Evolutionary conservation across 768 basidiomycete genomes (phyloP), one percentile per base, ranked within the genome.

Genomic region (Vararia minispora): DNA sequence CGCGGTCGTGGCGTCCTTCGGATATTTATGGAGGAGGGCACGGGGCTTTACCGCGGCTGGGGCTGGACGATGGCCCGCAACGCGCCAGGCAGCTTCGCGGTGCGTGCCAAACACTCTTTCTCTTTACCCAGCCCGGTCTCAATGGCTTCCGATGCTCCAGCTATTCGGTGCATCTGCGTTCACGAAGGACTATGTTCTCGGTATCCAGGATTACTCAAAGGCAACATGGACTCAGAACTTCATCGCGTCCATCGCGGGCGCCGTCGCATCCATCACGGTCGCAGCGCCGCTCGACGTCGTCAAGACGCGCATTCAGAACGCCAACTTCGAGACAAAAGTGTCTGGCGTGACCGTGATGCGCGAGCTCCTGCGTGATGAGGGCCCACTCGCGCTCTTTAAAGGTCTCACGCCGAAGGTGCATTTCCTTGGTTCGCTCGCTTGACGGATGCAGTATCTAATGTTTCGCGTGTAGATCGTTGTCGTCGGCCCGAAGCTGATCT

Each of bases 171-270:
- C 88, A 30, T 95, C 92, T 1, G 94, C 94, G 0, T 71, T 76
- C 33, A 88, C 92, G 23, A 98, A 98, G 59, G 92, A 97, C 51
- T 92, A 92, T 58, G 60, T 84, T 33, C 85, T 97, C 49, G 79
- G 85, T 33, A 75, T 98, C 4, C 58, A 72, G 18, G 94, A 98
- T 58, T 99, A 89, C 65, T 83, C 80, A 37, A 74, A 80, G 49
- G 94, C 94, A n/a, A 97, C 94, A 0, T 97, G 91, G 90, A 67
- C 65, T 8, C 91, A 99, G 63, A 99, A 99, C 68, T 98, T 98
- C 54, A 73, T 98, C 49, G 90, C 94, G 1, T 94, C 90, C 10
- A 72, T 98, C 42, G 83, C 80, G 4, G 94, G 94, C 56, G 94
- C 92, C 28, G 79, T 95, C 28, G 82, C 94, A 3, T 92, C 89